Evolutionary conservation across 352 stramenopile species (phyloP).

Genomic region (Globisporangium mamillatum): DNA sequence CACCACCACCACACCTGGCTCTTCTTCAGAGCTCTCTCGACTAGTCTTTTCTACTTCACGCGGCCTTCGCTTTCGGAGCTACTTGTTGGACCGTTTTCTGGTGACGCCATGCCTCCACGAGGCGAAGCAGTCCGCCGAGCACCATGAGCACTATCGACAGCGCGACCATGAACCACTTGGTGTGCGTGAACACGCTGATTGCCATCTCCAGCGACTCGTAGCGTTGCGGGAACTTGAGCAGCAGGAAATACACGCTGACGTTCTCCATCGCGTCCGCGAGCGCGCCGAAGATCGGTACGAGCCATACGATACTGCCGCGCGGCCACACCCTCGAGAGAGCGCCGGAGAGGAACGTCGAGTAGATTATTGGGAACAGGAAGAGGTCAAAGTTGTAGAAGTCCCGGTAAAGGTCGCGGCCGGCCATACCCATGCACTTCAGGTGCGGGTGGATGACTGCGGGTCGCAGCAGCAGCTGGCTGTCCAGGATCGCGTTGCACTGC

Average conservation of each 20-base stretch:
- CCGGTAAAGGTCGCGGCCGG: constrained; percentile 33
- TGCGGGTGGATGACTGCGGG: constrained; percentile 29
- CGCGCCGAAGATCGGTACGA: constrained; percentile 29
- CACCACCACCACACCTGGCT: no score
- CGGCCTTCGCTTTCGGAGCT: background rate
- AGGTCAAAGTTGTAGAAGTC: constrained; percentile 50
- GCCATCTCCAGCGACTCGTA: constrained; percentile 25
- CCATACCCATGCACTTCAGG: constrained; percentile 31
- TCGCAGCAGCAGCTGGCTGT: constrained; percentile 32
- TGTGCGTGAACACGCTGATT: constrained; percentile 29
- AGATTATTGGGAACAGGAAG: constrained; percentile 47
- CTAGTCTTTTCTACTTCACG: background rate
- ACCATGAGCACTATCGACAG: constrained; percentile 22
- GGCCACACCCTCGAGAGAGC: constrained; percentile 33
- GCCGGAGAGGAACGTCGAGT: constrained; percentile 28
- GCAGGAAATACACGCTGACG: constrained; percentile 33
- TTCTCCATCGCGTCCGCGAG: constrained; percentile 47
- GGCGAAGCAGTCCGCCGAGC: constrained; percentile 12
- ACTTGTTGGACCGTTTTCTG: background rate
- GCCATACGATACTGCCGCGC: constrained; percentile 10
- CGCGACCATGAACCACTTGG: constrained; percentile 37
- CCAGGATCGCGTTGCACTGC: constrained; percentile 36
- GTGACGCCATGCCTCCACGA: background rate
- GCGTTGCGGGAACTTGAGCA: constrained; percentile 33
- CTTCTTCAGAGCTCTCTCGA: no score